These are phyloP conservation scores for Microbotryomycetes sp. DNA, from an alignment of 1,284 basidiomycete species.

Conservation along the genomic window DNA sequence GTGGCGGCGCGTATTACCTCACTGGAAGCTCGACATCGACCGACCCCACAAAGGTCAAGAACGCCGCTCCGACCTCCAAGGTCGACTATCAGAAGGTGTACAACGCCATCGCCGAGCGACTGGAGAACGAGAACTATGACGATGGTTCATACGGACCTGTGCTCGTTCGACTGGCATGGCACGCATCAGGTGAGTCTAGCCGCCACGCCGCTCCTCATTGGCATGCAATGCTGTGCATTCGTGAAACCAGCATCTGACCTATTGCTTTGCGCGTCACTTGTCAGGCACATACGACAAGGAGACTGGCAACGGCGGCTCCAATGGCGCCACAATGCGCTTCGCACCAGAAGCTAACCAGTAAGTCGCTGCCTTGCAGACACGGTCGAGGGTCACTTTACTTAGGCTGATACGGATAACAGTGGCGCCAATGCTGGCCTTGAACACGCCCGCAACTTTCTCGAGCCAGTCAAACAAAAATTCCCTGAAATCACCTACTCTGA, in stretches of 20 bases:
- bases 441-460: constrained; percentile 30
- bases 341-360: constrained; percentile 34
- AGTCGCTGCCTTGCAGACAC: not conserved
- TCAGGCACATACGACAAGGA: constrained; percentile 75
- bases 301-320: constrained; percentile 31
- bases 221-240: not conserved
- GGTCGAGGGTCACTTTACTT: constrained; percentile 13
- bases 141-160: constrained; percentile 89
- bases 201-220: not conserved
- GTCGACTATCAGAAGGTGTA: constrained; percentile 54
- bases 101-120: constrained; percentile 71
- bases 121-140: constrained; percentile 63
- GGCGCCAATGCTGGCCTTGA: constrained; percentile 18
- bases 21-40: constrained; percentile 7
- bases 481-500: constrained; percentile 29
- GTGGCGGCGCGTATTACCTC: constrained; percentile 22
- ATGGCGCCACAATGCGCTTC: constrained; percentile 38
- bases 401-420: not conserved
- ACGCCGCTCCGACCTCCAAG: constrained; percentile 23
- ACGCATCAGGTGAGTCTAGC: constrained; percentile 21
- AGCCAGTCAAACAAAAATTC: constrained; percentile 35
- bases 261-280: constrained; percentile 51
- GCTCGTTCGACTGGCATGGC: constrained; percentile 82
- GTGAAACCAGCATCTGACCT: not conserved
- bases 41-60: constrained; percentile 28